Evolutionary conservation across 805 yeast genomes (phyloP).

Genomic region (Aciculoconidium aculeatum): DNA sequence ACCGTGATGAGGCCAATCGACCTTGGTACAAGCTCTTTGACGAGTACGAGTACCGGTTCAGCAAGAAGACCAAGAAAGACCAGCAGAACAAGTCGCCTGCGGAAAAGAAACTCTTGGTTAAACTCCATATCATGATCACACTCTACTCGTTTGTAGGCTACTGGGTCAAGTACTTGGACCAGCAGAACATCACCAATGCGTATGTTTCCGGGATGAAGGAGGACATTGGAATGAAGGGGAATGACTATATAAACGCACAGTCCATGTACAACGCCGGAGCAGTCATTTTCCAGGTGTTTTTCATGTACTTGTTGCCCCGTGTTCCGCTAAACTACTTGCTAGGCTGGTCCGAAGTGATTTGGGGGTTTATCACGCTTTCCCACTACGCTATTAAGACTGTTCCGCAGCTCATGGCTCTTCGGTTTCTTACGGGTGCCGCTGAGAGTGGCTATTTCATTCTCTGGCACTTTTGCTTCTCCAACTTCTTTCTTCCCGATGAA

Average conservation of each 20-base stretch:
- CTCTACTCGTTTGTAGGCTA: slow-evolving; percentile 19
- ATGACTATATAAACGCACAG: slow-evolving; percentile 18
- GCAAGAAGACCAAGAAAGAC: slow-evolving; percentile 3
- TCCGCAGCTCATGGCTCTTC: slow-evolving; percentile 14
- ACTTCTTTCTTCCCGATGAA: slow-evolving; percentile 41
- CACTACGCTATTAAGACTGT: slow-evolving; percentile 12
- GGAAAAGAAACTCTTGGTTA: slow-evolving; percentile 27
- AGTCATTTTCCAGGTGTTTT: slow-evolving; percentile 19
- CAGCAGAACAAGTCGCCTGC: slow-evolving; percentile 8
- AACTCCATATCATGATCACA: slow-evolving; percentile 34
- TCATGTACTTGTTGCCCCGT: slow-evolving; percentile 17
- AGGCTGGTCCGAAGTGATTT: slow-evolving; percentile 14
- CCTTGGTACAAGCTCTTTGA: slow-evolving; percentile 44
- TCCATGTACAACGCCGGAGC: slow-evolving; percentile 17
- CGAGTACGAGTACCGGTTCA: slow-evolving; percentile 25
- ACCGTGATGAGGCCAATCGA: slow-evolving; percentile 47
- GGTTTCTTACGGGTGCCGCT: slow-evolving; percentile 16
- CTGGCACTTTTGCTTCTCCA: slow-evolving; percentile 25
- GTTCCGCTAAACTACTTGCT: slow-evolving; percentile 17
- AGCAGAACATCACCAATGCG: slow-evolving; percentile 18
- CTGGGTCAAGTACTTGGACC: slow-evolving; percentile 21
- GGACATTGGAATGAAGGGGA: slow-evolving; percentile 14
- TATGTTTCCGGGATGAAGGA: slow-evolving; percentile 17
- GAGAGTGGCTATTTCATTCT: slow-evolving; percentile 7
- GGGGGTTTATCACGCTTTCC: slow-evolving; percentile 16